Conservation (phyloP, 2,329 filamentous ascomycete species). For the Verticillium longisporum region DNA sequence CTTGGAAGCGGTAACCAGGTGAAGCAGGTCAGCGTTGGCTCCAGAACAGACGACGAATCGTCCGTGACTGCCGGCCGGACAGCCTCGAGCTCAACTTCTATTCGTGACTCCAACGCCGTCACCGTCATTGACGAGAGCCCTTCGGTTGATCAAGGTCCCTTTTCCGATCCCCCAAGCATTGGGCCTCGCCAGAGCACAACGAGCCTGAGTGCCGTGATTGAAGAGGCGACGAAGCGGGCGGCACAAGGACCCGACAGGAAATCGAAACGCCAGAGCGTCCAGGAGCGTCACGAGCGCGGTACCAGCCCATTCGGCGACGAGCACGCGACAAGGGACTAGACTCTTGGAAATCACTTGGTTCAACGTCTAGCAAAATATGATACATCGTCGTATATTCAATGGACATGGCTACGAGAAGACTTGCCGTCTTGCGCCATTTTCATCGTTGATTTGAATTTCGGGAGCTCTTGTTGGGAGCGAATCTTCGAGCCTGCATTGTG, state of each 20-base stretch:
- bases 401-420: constrained; percentile 6
- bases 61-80: constrained; percentile 4
- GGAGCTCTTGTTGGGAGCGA: neutral
- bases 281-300: constrained; percentile 22
- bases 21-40: constrained; percentile 36
- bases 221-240: constrained; percentile 39
- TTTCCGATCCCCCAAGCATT: constrained; percentile 44
- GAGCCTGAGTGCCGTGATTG: constrained; percentile 48
- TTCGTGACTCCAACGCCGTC: constrained; percentile 34
- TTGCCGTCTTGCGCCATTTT: constrained; percentile 8
- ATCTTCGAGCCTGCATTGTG: neutral
- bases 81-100: constrained; percentile 11
- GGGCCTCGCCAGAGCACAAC: constrained; percentile 28
- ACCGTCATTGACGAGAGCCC: constrained; percentile 46
- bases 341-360: neutral
- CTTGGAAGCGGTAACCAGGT: constrained; percentile 37
- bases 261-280: constrained; percentile 15
- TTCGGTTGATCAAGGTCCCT: constrained; percentile 47
- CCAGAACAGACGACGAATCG: constrained; percentile 27
- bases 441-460: constrained; percentile 4
- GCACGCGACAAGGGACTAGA: constrained; percentile 45
- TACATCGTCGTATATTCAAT: constrained; percentile 10
- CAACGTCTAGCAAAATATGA: constrained; percentile 4
- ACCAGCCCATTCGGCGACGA: constrained; percentile 52
- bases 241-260: constrained; percentile 22